phyloP scores from a whole-genome alignment of 2,329 filamentous ascomycete species.

The Dactylellina sp. region DNA sequence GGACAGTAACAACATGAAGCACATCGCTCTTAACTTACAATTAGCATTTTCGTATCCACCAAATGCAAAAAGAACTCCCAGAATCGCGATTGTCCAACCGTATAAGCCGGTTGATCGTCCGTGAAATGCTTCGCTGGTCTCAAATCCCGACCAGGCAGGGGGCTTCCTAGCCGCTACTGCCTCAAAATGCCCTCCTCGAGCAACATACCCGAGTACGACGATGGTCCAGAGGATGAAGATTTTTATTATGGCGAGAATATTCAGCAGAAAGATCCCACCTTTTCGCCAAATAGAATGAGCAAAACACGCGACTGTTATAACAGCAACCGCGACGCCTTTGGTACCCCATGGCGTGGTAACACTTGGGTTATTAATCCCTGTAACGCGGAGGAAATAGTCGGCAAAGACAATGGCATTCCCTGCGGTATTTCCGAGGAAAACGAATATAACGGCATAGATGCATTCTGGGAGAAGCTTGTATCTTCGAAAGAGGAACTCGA shows the following conservation, averaged over 20 bases:
- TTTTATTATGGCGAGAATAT: slow-evolving; percentile 68
- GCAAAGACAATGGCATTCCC: slow-evolving; percentile 68
- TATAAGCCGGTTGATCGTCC: slow-evolving; percentile 49
- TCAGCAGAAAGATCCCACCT: slow-evolving; percentile 69
- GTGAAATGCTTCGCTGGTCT: slow-evolving; percentile 47
- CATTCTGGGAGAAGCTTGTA: slow-evolving; percentile 65
- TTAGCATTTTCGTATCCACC: slow-evolving; percentile 66
- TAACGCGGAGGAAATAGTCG: slow-evolving; percentile 63
- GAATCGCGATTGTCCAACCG: slow-evolving; percentile 64
- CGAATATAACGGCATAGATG: slow-evolving; percentile 66
- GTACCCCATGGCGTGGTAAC: slow-evolving; percentile 62
- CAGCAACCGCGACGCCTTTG: slow-evolving; percentile 67
- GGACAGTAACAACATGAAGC: slow-evolving; percentile 62
- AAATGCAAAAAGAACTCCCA: slow-evolving; percentile 66
- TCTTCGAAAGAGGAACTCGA: slow-evolving; percentile 66
- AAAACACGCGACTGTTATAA: slow-evolving; percentile 66
- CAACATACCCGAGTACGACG: slow-evolving; percentile 63
- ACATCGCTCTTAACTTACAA: slow-evolving; percentile 62
- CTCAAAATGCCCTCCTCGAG: slow-evolving; percentile 59
- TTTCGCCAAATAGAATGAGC: slow-evolving; percentile 67
- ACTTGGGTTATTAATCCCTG: slow-evolving; percentile 59
- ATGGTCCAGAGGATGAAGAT: slow-evolving; percentile 67
- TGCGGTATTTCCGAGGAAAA: slow-evolving; percentile 67
- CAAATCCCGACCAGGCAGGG: slow-evolving; percentile 60
- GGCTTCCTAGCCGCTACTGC: slow-evolving; percentile 42